Conservation (phyloP, 164 flowering plant genomes). For the Tetrastigma voinierianum region DNA sequence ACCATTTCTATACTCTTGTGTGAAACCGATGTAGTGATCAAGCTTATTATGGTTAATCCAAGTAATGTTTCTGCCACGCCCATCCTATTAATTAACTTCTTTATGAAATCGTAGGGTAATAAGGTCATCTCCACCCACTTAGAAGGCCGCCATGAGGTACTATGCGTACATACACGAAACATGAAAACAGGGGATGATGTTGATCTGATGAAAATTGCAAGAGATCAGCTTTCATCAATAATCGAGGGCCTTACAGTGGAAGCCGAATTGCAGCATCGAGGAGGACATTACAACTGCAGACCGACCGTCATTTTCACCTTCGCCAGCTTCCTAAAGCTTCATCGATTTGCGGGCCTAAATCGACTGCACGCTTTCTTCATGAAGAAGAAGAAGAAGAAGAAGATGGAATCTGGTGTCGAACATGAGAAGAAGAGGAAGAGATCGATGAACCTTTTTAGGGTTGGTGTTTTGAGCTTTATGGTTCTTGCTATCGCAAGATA, state of each 20-base stretch:
- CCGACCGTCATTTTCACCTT: no score
- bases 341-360: constrained; percentile 49
- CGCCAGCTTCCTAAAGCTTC: constrained; percentile 74
- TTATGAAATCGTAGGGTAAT: constrained; percentile 44
- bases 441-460: constrained; percentile 1
- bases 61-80: no score
- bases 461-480: constrained; percentile 23
- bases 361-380: constrained; percentile 51
- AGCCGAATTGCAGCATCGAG: constrained; percentile 82
- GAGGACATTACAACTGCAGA: no score
- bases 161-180: constrained; percentile 73
- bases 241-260: constrained; percentile 78
- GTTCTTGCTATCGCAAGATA: constrained; percentile 25
- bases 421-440: constrained; percentile 3
- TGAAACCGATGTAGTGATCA: no score
- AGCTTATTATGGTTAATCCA: no score
- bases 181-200: constrained; percentile 69
- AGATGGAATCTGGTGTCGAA: constrained; percentile 11
- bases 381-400: constrained; percentile 39
- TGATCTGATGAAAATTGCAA: constrained; percentile 69
- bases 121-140: constrained; percentile 86
- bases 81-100: not conserved
- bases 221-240: constrained; percentile 72
- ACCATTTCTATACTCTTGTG: no score
- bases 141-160: constrained; percentile 79